phyloP scores from a whole-genome alignment of 2,329 filamentous ascomycete genomes.

The Fusarium compactum region DNA sequence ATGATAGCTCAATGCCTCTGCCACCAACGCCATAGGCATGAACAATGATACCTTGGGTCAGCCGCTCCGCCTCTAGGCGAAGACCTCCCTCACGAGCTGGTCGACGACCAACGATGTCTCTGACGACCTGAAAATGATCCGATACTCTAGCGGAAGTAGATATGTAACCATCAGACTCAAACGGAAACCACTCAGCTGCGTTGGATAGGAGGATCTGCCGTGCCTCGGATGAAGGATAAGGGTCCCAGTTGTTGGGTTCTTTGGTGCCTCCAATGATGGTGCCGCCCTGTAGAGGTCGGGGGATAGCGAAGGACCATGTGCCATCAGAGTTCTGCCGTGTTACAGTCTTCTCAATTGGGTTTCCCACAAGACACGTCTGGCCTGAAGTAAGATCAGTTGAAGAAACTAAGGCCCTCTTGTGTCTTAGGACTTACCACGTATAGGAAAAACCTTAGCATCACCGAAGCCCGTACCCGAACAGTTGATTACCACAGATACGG shows the following conservation, averaged over 20 bases:
- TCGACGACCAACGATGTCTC: constrained; percentile 7
- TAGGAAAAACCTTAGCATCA: constrained; percentile 1
- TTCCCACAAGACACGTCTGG: constrained; percentile 8
- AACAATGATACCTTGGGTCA: neutral
- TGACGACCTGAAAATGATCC: neutral
- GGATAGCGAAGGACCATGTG: constrained; percentile 11
- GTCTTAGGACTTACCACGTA: neutral
- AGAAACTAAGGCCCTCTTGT: fast-evolving
- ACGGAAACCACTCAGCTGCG: constrained; percentile 11
- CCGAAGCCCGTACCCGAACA: constrained; percentile 8
- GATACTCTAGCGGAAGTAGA: too few relatives aligned
- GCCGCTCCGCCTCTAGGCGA: neutral
- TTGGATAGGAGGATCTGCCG: neutral
- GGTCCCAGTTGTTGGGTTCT: neutral
- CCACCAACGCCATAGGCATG: constrained; percentile 13
- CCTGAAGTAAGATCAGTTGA: neutral
- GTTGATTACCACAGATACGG: neutral
- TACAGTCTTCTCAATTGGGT: neutral
- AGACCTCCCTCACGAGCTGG: constrained; percentile 8
- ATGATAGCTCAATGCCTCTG: constrained; percentile 10
- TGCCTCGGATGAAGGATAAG: neutral
- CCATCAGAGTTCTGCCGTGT: neutral
- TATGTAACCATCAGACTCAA: neutral
- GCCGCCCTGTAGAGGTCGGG: neutral
- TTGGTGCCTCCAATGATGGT: constrained; percentile 13